Evolutionary conservation across 75 land plant species (phyloP).

Genomic region (Larix kaempferi): DNA sequence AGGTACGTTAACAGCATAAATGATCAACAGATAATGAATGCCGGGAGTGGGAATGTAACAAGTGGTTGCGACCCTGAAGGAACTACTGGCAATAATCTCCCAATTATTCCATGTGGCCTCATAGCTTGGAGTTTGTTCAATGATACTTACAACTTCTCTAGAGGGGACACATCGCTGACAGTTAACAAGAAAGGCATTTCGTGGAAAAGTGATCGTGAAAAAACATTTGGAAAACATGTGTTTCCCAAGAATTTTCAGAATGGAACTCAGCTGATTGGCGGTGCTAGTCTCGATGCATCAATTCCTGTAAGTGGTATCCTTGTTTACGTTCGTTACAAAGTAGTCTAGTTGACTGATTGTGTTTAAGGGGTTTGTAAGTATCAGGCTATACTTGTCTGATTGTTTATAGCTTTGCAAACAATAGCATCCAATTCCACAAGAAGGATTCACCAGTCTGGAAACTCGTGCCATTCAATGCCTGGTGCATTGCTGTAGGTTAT

Average conservation of each 20-base stretch:
- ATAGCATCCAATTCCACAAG: no score
- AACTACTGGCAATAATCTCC: no score
- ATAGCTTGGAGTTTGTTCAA: conserved; percentile 96
- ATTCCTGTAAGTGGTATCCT: conserved; percentile 8
- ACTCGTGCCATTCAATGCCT: neutral
- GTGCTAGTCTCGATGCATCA: conserved; percentile 12
- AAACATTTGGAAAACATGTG: no score
- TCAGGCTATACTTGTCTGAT: neutral
- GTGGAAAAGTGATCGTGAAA: conserved; percentile 71
- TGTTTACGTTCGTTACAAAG: neutral
- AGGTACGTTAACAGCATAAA: conserved; percentile 30
- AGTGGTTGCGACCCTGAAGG: conserved; percentile 15
- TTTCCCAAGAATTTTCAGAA: conserved; percentile 51
- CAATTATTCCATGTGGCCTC: conserved; percentile 74
- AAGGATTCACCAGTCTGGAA: no score
- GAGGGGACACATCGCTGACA: neutral
- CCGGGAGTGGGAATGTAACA: conserved; percentile 14
- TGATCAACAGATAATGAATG: no score
- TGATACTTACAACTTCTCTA: conserved; percentile 50
- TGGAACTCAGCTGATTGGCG: conserved; percentile 59
- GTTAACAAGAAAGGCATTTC: conserved; percentile 16
- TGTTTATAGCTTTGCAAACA: neutral
- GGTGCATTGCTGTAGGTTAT: neutral
- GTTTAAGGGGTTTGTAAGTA: neutral
- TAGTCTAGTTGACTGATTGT: neutral